Base-by-base conservation (phyloP, 306 rosid genomes). In the Vicia faba region DNA sequence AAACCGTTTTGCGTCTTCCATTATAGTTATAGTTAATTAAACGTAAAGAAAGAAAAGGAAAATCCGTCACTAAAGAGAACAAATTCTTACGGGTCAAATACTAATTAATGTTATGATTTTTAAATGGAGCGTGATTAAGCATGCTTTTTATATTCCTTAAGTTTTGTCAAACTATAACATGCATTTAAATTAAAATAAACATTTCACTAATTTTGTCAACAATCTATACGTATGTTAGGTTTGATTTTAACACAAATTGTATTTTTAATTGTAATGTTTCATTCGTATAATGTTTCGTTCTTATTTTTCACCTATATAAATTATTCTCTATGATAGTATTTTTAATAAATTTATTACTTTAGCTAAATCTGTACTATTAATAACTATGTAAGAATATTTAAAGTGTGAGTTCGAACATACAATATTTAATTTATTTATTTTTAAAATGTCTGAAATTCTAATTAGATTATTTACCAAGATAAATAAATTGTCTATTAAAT, bases 21-120 rank as follows among this genome's bases (percentile, higher is more conserved):
- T 44, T 29, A n/a, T 2, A 53, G 75, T 75, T 51, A 26, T 75
- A 44, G 49, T 68, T 62, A 44, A 62, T 44, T 41, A 61, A 62
- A 62, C 60, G 75, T 61, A 61, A 51, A 46, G 25, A 10, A 25
- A 25, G 28, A 48, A 58, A 50, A 40, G 11, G 44, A 51, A 75
- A 68, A 68, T 49, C 59, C 16, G 41, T 61, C 51, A 39, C 41
- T 19, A 50, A 26, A 10, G 3, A 41, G 15, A 68, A 51, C 9
- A 68, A 2, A 41, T 18, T 40, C 59, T 61, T 75, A 8, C 75
- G 75, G 70, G 80, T 69, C 80, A 75, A 75, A 75, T 69, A 19
- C 65, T 69, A 68, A n/a, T 61, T 75, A 68, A 68, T 50, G 41
- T 18, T 19, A 36, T 16, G 41, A 7, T 31, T 31, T 33, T 56